Base-by-base conservation (phyloP, 495 filamentous ascomycete species). In the Pseudevernia furfuracea region DNA sequence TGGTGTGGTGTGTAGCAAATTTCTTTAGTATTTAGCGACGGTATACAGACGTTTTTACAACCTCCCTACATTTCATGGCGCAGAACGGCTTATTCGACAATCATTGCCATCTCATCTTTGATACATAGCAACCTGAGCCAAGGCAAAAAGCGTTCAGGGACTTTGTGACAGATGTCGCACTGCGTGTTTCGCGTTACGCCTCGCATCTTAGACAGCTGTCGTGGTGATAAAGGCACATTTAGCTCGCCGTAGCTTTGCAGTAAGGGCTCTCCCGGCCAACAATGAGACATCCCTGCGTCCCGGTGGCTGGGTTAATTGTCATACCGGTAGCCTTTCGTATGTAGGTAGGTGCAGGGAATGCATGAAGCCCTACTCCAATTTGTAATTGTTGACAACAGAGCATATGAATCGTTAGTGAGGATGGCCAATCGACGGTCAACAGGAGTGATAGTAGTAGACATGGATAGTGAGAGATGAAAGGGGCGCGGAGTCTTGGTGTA, bases 181-280 rank as follows among this genome's bases (percentile, higher is more conserved):
- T 14, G 28, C 52, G 34, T 32, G 37, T 43, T 30, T 56, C 48
- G 21, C 6, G 15, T 34, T 41, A 19, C 36, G 19, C 28, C 25
- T 25, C 23, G 48, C 56, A 53, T 21, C 36, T 53, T 41, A 41
- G 49, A 39, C 43, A 39, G 21, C 25, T 58, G 52, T 46, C 61
- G 52, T 63, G 30, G 52, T 63, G 49, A 58, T 58, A 58, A 58
- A 34, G 39, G 30, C 56, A 58, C 37, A 58, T 63, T 63, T 63
- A 63, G 61, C 53, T 58, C 28, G 0, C 52, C 30, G 38, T 36
- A 28, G 19, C 37, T 41, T n/a, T 4, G 15, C 39, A 46, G 43
- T 14, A 38, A 44, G 25, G 39, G 38, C 19, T 30, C 11, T 17
- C 21, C 38, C 28, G n/a, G 49, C 25, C 49, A 53, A 21, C 21